phyloP scores from a whole-genome alignment of 805 yeast species.

The Tetrapisispora taiwanensis region DNA sequence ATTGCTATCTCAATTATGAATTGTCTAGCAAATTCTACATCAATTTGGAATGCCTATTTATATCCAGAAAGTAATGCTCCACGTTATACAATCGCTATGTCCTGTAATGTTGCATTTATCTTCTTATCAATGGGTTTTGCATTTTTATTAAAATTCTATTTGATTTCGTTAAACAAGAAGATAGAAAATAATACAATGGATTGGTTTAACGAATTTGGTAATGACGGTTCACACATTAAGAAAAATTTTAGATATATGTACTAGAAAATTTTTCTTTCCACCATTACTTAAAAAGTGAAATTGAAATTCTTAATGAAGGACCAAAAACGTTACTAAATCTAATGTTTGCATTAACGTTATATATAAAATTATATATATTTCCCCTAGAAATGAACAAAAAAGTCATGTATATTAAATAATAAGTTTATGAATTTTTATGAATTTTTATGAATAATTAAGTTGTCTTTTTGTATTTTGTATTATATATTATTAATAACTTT shows the following conservation, averaged over 20 bases:
- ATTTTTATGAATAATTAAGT: too few relatives aligned
- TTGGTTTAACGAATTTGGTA: conserved; percentile 41
- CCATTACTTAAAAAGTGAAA: too few relatives aligned
- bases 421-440: too few relatives aligned
- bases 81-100: conserved; percentile 37
- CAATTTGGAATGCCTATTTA: conserved; percentile 46
- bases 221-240: conserved; percentile 34
- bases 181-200: conserved; percentile 39
- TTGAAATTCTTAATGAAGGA: too few relatives aligned
- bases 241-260: conserved; percentile 35
- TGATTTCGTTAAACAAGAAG: conserved; percentile 32
- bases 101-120: conserved; percentile 40
- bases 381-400: too few relatives aligned
- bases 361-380: neutral
- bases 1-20: conserved; percentile 49
- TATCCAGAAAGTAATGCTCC: conserved; percentile 39
- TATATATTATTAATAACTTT: too few relatives aligned
- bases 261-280: neutral
- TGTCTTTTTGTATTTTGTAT: too few relatives aligned
- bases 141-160: conserved; percentile 31
- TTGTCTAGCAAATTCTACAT: conserved; percentile 45
- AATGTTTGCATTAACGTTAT: neutral
- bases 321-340: too few relatives aligned
- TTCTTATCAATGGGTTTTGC: conserved; percentile 34
- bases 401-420: too few relatives aligned